Base-by-base conservation (phyloP, 2,329 filamentous ascomycete genomes). In the Apiospora hydei region DNA sequence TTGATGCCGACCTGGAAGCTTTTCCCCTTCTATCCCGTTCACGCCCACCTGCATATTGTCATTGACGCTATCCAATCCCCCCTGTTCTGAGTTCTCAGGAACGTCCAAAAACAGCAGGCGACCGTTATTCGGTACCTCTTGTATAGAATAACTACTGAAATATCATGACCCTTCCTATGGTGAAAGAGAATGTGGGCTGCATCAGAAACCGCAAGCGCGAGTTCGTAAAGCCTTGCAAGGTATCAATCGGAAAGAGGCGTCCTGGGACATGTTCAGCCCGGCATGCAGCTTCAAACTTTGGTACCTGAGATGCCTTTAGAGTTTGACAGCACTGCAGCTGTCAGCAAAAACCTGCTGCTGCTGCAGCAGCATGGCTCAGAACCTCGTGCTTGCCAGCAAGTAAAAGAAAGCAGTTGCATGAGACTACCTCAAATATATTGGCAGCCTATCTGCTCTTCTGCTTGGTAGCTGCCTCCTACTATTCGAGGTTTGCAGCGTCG, bases 241-340 rank as follows among this genome's bases (percentile, higher is more conserved):
- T 18, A 49, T 6, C 6, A 49, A 7, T 7, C 16, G 5, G 44
- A n/a, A 49, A 11, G 21, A n/a, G 44, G 21, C 21, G 18, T 10
- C 8, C 46, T 49, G 46, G 18, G 46, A 21, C 6, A n/a, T 49
- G 46, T 49, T 49, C 46, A 49, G 46, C 46, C 46, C 21, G 46
- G 34, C 26, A 57, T 57, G 34, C 57, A 64, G 34, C 53, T 64
- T n/a, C 57, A 64, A 64, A 21, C 30, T 64, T 41, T 64, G 8
- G 57, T 64, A 64, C 57, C 57, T 64, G 57, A 38, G 8, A 64
- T n/a, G 34, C 57, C 41, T 64, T 64, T 64, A 64, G 30, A 34
- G 57, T 41, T 64, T 64, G 57, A 41, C 57, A 64, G 57, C 57
- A 64, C 34, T 64, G 57, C 57, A 64, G 57, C 57, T 64, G 57